A percentile compares a stretch with the other conserved stretches of the same genome.
These are phyloP conservation scores for Ophiostoma novo-ulmi DNA, from an alignment of 2,329 filamentous ascomycete species.

Conservation along the genomic window DNA sequence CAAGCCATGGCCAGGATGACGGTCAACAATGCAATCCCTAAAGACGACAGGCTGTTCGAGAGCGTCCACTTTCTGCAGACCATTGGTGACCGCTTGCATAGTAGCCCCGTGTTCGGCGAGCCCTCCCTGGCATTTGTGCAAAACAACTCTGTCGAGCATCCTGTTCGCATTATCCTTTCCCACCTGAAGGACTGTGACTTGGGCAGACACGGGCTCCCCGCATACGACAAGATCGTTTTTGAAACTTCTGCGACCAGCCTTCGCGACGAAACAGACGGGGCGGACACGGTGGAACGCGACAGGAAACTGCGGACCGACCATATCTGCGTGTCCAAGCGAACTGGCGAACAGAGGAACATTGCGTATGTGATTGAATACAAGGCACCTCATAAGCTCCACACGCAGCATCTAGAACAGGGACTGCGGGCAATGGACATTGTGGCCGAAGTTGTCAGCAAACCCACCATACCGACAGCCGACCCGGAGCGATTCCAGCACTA, in stretches of 20 bases:
- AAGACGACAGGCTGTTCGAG: constrained; percentile 31
- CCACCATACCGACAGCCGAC: constrained; percentile 29
- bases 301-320: neutral
- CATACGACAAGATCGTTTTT: neutral
- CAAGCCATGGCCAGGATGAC: constrained; percentile 11
- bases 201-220: neutral
- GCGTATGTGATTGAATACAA: constrained; percentile 41
- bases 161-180: neutral
- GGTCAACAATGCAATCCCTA: constrained; percentile 29
- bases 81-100: constrained; percentile 29
- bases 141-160: constrained; percentile 26
- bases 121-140: constrained; percentile 23
- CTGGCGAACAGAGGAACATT: neutral
- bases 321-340: neutral
- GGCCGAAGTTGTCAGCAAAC: constrained; percentile 32
- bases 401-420: constrained; percentile 39
- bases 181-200: neutral
- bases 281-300: neutral
- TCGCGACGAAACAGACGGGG: neutral
- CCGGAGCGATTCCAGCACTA: constrained; percentile 18
- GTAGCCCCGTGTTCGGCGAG: neutral
- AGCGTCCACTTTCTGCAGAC: constrained; percentile 28
- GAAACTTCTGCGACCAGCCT: neutral
- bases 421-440: constrained; percentile 41
- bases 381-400: constrained; percentile 43